Evolutionary conservation across 257 asterid genomes (phyloP).

Genomic region (Fraxinus cuspidata): DNA sequence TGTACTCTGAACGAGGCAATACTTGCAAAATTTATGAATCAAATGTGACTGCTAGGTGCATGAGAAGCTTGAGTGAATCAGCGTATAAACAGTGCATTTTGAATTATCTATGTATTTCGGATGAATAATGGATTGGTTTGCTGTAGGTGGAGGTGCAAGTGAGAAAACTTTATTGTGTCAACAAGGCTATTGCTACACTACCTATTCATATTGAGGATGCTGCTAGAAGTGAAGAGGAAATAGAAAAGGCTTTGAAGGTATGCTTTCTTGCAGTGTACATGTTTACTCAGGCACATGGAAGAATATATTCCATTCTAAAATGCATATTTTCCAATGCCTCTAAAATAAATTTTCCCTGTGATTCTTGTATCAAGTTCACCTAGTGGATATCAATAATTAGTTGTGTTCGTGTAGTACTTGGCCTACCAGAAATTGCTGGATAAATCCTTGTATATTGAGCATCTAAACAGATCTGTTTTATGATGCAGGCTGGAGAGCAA

Average conservation of each 20-base stretch:
- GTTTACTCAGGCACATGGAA: neutral
- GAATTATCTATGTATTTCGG: neutral
- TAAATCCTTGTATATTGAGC: neutral
- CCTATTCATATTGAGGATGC: slow-evolving; percentile 85
- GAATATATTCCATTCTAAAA: neutral
- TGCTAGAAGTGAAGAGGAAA: slow-evolving; percentile 74
- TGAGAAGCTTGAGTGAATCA: neutral
- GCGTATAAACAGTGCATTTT: neutral
- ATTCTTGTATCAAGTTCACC: neutral
- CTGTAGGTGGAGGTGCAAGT: slow-evolving; percentile 82
- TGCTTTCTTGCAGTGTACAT: neutral
- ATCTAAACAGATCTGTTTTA: slow-evolving; percentile 9
- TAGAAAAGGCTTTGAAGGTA: slow-evolving; percentile 71
- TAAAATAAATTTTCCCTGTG: neutral
- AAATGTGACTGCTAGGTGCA: neutral
- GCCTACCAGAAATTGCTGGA: neutral
- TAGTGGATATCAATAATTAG: neutral
- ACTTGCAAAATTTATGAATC: neutral
- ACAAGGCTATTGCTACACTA: slow-evolving; percentile 55
- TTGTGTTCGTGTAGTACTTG: neutral
- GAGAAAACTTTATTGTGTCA: slow-evolving; percentile 59
- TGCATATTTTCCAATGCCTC: neutral
- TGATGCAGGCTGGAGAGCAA: slow-evolving; percentile 73
- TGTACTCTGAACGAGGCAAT: neutral
- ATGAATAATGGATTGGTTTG: neutral